phyloP scores from a whole-genome alignment of 345 rosid genomes.

The Acer yangbiense region DNA sequence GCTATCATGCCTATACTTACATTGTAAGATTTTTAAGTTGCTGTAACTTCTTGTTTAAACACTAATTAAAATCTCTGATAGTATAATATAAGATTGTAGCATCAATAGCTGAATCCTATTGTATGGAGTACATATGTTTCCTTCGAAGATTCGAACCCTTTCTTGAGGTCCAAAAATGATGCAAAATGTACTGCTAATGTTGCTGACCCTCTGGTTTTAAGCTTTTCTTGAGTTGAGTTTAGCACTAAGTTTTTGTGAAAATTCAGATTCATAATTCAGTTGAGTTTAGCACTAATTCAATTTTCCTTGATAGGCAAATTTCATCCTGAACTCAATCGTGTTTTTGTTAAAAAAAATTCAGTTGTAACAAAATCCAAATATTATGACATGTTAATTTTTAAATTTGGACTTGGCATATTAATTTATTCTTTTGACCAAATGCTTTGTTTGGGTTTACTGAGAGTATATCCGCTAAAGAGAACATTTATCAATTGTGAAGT shows the following conservation, averaged over 20 bases:
- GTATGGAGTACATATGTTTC: neutral
- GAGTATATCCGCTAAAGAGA: neutral
- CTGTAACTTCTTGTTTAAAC: neutral
- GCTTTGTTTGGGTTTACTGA: neutral
- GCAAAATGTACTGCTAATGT: neutral
- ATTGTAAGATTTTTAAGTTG: conserved; percentile 53
- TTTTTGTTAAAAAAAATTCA: neutral
- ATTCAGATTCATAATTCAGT: neutral
- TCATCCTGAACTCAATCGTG: neutral
- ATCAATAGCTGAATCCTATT: neutral
- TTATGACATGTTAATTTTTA: neutral
- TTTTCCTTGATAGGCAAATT: neutral
- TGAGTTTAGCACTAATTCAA: neutral
- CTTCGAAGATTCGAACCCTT: neutral
- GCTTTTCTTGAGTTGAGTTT: neutral
- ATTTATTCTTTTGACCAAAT: neutral
- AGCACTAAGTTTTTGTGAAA: neutral
- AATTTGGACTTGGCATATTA: neutral
- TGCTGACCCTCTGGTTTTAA: neutral
- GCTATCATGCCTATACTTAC: conserved; percentile 84
- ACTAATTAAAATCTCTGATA: neutral
- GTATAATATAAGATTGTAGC: neutral
- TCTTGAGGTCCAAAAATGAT: neutral
- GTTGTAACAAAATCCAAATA: neutral
- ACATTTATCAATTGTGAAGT: neutral